A percentile compares a stretch with the other conserved stretches of the same genome.
Conservation (phyloP, 257 asterid genomes). For the Capsicum chinense region DNA sequence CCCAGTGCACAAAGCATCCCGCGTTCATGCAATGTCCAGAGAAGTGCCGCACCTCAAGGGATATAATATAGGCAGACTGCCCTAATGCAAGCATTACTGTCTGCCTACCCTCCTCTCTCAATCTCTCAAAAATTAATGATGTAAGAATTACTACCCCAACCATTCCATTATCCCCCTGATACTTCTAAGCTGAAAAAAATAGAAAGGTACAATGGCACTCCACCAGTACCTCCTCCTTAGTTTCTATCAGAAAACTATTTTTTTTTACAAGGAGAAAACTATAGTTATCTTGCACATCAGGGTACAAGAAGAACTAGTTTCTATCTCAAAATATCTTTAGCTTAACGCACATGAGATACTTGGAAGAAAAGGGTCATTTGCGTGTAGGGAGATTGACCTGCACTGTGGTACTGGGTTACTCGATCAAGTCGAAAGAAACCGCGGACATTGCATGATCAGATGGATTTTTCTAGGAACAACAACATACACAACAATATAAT, state of each 20-base stretch:
- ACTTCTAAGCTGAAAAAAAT: constrained; percentile 4
- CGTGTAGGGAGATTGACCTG: no score
- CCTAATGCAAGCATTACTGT: neutral
- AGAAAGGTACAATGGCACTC: neutral
- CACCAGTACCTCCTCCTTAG: neutral
- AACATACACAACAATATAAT: no score
- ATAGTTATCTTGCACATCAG: neutral
- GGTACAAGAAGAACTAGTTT: neutral
- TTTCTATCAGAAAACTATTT: neutral
- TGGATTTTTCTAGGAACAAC: no score
- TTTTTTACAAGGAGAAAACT: neutral
- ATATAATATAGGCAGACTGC: neutral
- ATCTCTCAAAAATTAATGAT: neutral
- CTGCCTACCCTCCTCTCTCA: neutral
- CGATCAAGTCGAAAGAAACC: no score
- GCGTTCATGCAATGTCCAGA: neutral
- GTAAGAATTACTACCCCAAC: neutral
- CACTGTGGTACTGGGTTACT: no score
- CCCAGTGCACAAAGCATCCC: neutral
- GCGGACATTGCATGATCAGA: no score
- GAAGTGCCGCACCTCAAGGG: neutral
- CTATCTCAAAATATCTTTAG: neutral
- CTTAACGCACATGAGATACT: neutral
- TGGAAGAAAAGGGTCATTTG: neutral
- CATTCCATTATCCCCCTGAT: neutral